Evolutionary conservation across 2,329 filamentous ascomycete species (phyloP), one percentile per base, ranked within the genome.

Genomic region (Stagonosporopsis tanaceti): DNA sequence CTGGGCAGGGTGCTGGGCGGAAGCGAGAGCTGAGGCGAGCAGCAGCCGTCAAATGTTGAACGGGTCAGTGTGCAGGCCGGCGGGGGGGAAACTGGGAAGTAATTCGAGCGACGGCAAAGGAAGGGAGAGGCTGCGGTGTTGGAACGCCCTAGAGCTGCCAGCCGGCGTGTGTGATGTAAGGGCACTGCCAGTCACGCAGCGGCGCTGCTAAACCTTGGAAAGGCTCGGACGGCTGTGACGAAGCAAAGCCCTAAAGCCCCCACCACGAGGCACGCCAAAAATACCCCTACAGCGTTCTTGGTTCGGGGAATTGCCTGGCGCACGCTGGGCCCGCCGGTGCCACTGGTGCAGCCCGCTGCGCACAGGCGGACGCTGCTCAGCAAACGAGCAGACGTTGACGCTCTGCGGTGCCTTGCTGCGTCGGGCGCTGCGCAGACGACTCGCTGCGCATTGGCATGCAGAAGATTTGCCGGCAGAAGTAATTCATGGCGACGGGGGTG

Each of bases 231-330:
- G 53, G 54, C 53, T 56, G 53, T 55, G 53, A 55, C 59, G 61
- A 52, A 47, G 56, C 32, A 51, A 57, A 51, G 53, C 53, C 47
- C 47, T 51, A 37, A 38, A 39, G 54, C 39, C 61, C 57, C 60
- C 50, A 56, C 62, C 58, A 61, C 60, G 57, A 55, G 59, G 52
- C 59, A 57, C 47, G 44, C 61, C 59, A 65, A 65, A 67, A 65
- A 65, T 65, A 62, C 48, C 54, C 53, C 38, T 59, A 47, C 59
- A 54, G 53, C 47, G 48, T 64, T 59, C 54, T 57, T 63, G 61
- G 50, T 42, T 63, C 60, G 60, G 63, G 60, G 62, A 57, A 63
- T 57, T 55, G 57, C 53, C 41, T 50, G 50, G 54, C 48, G 54
- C 44, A 59, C 39, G 42, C 51, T 50, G 57, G 47, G 27, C 47